These are phyloP conservation scores for Ogataea hybrid DNA, from an alignment of 1,139 yeast species.

Conservation along the genomic window DNA sequence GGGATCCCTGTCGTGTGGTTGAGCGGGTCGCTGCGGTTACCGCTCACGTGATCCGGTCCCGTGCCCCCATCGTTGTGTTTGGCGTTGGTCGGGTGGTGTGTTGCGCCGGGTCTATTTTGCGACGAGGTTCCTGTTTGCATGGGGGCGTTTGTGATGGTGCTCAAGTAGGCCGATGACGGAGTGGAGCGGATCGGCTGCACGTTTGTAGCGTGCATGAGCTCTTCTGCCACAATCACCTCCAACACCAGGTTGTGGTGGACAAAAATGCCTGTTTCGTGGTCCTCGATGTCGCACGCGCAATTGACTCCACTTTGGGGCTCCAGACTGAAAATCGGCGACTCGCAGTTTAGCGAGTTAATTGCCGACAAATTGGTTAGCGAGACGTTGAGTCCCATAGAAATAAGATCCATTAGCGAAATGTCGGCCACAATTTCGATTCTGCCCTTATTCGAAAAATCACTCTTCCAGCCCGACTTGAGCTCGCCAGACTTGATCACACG, in stretches of 20 bases:
- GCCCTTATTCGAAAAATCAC: constrained; percentile 78
- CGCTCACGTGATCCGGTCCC: constrained; percentile 30
- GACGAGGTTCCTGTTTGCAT: constrained; percentile 6
- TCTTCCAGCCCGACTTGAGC: constrained; percentile 89
- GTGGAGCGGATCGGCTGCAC: constrained; percentile 13
- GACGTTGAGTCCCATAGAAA: constrained; percentile 51
- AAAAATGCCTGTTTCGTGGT: constrained; percentile 73
- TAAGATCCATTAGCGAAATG: constrained; percentile 52
- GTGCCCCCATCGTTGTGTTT: constrained; percentile 27
- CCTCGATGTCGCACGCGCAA: constrained; percentile 77
- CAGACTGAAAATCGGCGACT: constrained; percentile 31
- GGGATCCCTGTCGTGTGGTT: constrained; percentile 60
- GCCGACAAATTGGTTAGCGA: constrained; percentile 35
- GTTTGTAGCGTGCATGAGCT: constrained; percentile 45
- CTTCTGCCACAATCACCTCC: constrained; percentile 94
- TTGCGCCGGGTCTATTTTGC: constrained; percentile 10
- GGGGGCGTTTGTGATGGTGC: constrained; percentile 6
- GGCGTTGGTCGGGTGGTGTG: constrained; percentile 9
- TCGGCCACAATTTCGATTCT: constrained; percentile 74
- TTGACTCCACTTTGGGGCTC: constrained; percentile 45
- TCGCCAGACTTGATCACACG: constrained; percentile 77
- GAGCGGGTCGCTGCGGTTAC: constrained; percentile 29
- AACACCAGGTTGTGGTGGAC: constrained; percentile 75
- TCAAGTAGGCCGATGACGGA: constrained; percentile 4
- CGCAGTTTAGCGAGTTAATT: constrained; percentile 31